A percentile compares a stretch with the other conserved stretches of the same genome.
Evolutionary conservation across 371 early-diverging fungal species (phyloP).

Genomic region (Saksenaea vasiformis): DNA sequence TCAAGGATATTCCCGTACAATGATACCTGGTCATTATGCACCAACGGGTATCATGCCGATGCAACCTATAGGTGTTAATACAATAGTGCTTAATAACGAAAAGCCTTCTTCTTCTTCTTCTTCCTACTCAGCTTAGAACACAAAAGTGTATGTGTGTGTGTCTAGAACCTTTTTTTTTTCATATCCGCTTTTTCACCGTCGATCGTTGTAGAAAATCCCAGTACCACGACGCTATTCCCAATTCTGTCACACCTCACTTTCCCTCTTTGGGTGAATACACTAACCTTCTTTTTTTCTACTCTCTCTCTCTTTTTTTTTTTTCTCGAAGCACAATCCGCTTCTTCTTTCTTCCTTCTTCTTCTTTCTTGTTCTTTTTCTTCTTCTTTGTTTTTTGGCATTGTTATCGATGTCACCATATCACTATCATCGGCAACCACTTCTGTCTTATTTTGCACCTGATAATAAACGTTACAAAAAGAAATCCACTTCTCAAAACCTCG

Average conservation of each 20-base stretch:
- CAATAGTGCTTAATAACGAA: not conserved
- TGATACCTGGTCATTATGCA: not conserved
- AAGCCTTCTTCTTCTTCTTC: no score
- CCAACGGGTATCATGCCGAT: not conserved
- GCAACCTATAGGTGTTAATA: not conserved
- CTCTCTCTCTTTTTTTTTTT: not conserved
- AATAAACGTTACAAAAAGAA: constrained; percentile 9
- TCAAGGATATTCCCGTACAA: not conserved
- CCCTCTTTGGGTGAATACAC: not conserved
- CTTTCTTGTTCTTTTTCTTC: not conserved
- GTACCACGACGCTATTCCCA: no score
- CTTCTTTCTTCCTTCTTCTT: constrained; percentile 6
- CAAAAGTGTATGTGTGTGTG: no score
- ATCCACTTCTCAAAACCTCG: constrained; percentile 8
- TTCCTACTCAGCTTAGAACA: no score
- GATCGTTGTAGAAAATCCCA: no score
- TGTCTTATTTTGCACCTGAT: constrained; percentile 4
- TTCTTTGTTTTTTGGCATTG: not conserved
- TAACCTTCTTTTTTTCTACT: not conserved
- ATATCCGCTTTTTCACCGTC: no score
- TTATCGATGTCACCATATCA: constrained; percentile 1
- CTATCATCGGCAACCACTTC: not conserved
- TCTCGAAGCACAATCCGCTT: not conserved
- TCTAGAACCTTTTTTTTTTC: no score
- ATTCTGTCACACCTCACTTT: no score